These are phyloP conservation scores for Ligustrum vulgare DNA, from an alignment of 257 asterid species.

Conservation along the genomic window DNA sequence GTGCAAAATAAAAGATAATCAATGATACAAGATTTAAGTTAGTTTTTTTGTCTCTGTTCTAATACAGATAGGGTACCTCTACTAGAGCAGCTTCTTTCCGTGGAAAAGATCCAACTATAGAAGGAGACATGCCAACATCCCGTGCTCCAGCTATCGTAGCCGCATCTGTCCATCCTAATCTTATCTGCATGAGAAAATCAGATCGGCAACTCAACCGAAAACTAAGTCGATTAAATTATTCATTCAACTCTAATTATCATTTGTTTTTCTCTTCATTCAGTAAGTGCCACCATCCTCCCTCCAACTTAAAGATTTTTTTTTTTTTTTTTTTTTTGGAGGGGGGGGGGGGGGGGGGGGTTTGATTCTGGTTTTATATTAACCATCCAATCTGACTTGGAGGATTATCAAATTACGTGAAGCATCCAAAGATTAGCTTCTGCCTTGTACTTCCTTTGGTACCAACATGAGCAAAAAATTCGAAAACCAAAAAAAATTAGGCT, in stretches of 20 bases:
- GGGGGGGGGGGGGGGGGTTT: too few species aligned
- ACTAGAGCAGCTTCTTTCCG: conserved; percentile 92
- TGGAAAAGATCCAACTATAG: conserved; percentile 86
- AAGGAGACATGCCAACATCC: conserved; percentile 84
- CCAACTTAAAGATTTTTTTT: background rate
- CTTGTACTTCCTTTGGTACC: background rate
- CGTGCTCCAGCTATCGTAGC: conserved; percentile 93
- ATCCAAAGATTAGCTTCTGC: background rate
- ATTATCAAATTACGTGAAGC: background rate
- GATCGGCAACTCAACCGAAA: conserved; percentile 20
- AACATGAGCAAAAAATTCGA: background rate
- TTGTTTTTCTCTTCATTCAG: background rate
- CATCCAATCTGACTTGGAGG: background rate
- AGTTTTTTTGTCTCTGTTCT: background rate
- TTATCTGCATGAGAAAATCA: conserved; percentile 43
- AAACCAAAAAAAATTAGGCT: background rate
- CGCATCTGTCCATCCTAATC: conserved; percentile 84
- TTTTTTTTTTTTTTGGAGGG: too few species aligned
- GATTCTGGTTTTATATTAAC: background rate
- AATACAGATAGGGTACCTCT: conserved; percentile 52
- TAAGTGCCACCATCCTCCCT: background rate
- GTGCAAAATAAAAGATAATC: background rate
- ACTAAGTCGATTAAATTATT: conserved; percentile 12
- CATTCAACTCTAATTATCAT: background rate
- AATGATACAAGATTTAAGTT: conserved; percentile 12